These are phyloP conservation scores for Acanthamoeba royreba DNA, from an alignment of 208 protist genomes.

Conservation along the genomic window DNA sequence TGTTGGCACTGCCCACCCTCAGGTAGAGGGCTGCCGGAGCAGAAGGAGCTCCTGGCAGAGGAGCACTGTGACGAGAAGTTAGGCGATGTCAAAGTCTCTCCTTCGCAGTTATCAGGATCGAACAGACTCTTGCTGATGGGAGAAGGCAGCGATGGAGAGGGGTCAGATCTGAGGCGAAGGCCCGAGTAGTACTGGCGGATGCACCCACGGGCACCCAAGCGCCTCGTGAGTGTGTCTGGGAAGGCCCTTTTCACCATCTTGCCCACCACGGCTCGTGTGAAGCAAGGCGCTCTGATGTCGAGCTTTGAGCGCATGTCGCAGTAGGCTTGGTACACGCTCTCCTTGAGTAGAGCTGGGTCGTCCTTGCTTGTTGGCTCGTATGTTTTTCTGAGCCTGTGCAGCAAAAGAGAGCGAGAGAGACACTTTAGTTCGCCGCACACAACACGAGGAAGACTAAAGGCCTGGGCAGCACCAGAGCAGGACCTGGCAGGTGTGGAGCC, in stretches of 20 bases:
- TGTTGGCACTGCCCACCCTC: too few species aligned
- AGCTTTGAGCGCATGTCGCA: background rate
- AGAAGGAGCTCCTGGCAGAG: too few species aligned
- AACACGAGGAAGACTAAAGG: background rate
- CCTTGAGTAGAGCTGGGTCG: background rate
- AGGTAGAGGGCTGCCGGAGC: too few species aligned
- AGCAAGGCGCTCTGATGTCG: background rate
- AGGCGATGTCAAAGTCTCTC: too few species aligned
- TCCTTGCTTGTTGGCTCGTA: background rate
- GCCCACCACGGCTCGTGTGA: background rate
- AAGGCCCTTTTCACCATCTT: slow-evolving; percentile 1
- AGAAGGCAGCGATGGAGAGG: too few species aligned
- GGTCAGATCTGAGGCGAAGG: too few species aligned
- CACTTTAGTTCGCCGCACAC: background rate
- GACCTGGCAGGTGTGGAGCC: background rate
- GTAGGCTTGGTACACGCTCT: background rate
- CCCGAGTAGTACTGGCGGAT: background rate
- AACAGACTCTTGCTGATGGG: too few species aligned
- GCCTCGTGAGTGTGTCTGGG: background rate
- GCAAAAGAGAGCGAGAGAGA: background rate
- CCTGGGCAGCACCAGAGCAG: background rate
- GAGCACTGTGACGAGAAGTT: too few species aligned
- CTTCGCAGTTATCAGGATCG: too few species aligned
- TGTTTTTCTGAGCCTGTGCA: background rate
- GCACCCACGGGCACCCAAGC: background rate